Percentiles rank a stretch among this genome's conserved stretches.
Evolutionary conservation across 2,329 filamentous ascomycete species (phyloP).

Genomic region (Nothopassalora personata): DNA sequence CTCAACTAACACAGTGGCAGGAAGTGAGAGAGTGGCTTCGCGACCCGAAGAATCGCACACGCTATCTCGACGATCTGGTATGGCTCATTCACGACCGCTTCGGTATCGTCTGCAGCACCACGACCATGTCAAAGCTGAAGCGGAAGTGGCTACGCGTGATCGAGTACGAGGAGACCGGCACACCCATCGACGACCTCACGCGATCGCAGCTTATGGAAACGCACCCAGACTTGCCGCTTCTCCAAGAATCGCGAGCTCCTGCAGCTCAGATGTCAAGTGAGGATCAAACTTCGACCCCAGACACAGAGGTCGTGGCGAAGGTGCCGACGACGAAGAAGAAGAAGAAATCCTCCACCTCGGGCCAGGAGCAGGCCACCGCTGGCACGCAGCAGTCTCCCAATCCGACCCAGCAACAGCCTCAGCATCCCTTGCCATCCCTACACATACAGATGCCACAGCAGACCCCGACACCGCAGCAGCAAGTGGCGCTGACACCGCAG

Average conservation of each 20-base stretch:
- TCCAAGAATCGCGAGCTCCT: constrained; percentile 10
- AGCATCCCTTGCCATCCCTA: background rate
- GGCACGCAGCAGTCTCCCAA: background rate
- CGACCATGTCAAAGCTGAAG: constrained; percentile 34
- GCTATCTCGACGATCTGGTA: constrained; percentile 32
- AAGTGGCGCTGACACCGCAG: no score
- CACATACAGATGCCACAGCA: background rate
- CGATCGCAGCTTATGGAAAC: constrained; percentile 24
- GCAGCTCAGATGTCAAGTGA: constrained; percentile 6
- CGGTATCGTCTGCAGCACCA: constrained; percentile 31
- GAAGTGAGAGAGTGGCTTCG: constrained; percentile 31
- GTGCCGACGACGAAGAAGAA: background rate
- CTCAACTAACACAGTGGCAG: constrained; percentile 8
- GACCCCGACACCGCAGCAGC: background rate
- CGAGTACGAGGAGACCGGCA: constrained; percentile 29
- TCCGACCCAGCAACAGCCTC: background rate
- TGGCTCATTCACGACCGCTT: constrained; percentile 33
- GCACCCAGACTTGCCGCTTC: constrained; percentile 24
- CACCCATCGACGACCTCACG: constrained; percentile 25
- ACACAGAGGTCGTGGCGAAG: background rate
- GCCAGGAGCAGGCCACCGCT: background rate
- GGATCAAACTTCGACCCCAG: background rate
- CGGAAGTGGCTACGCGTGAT: constrained; percentile 32
- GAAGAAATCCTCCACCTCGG: background rate
- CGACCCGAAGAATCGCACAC: constrained; percentile 28